A percentile compares a stretch with the other conserved stretches of the same genome.
Conservation (phyloP, 768 basidiomycete species). For the Paxillus rubicundulus region DNA sequence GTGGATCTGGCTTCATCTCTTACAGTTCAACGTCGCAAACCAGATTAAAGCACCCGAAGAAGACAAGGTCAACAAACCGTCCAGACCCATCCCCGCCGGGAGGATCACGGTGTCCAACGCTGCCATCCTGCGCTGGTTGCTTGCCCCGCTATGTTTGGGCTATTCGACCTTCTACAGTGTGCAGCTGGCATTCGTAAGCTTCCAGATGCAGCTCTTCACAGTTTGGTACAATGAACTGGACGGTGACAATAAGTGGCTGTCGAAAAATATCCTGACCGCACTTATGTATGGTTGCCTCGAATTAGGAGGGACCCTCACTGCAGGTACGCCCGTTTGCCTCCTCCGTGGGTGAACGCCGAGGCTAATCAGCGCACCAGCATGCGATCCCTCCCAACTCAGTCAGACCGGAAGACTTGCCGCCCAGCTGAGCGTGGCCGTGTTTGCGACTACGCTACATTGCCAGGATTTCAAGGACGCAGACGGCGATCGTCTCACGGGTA, state of each 20-base stretch:
- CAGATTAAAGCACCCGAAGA: conserved; percentile 42
- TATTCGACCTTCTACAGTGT: conserved; percentile 33
- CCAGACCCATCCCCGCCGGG: conserved; percentile 44
- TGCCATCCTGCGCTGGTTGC: conserved; percentile 35
- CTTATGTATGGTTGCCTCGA: conserved; percentile 38
- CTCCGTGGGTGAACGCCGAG: too few relatives aligned
- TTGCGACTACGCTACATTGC: conserved; percentile 46
- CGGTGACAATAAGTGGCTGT: conserved; percentile 38
- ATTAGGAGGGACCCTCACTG: conserved; percentile 37
- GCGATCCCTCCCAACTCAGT: conserved; percentile 24
- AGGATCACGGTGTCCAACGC: conserved; percentile 39
- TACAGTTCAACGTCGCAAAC: conserved; percentile 46
- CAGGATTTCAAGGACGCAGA: conserved; percentile 48
- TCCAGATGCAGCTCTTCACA: conserved; percentile 32
- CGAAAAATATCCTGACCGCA: conserved; percentile 40
- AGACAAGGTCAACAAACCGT: conserved; percentile 44
- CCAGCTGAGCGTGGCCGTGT: conserved; percentile 36
- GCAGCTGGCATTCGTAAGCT: conserved; percentile 32
- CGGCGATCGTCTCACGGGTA: conserved; percentile 41
- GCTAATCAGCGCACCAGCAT: conserved; percentile 11
- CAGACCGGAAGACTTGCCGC: conserved; percentile 31
- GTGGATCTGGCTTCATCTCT: conserved; percentile 47
- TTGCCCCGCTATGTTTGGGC: conserved; percentile 34
- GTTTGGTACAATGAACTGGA: conserved; percentile 39
- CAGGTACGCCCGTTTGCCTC: conserved; percentile 25